Base-by-base conservation (phyloP, 768 basidiomycete genomes). In the Hortiboletus campestris region DNA sequence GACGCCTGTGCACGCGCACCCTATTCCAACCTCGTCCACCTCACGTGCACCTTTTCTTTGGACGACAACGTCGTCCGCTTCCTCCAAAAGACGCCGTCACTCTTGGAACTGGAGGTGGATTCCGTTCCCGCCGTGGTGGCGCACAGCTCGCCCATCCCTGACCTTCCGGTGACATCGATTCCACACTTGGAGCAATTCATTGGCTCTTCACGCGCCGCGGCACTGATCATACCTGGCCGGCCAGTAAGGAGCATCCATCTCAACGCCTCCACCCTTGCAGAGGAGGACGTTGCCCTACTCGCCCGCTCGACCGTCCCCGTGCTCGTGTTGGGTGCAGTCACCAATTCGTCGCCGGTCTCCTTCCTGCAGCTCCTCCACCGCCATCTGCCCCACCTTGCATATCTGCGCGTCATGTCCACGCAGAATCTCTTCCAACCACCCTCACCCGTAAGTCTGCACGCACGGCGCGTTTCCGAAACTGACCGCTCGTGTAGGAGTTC, bases 211-310 rank as follows among this genome's bases (percentile, higher is more conserved):
- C 71, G 77, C 47, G 77, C 78, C 20, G 85, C 88, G 22, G 72
- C 75, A 49, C 69, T 73, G 25, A 72, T 90, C 62, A 77, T 87
- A 4, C 86, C 85, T 42, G 82, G 84, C 16, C 81, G 88, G 20
- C 87, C 89, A 11, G 76, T 90, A 38, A 73, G 80, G 57, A 78
- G 78, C 63, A 77, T 91, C 46, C 81, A 84, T 67, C 77, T 91
- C 52, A 79, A 77, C 55, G 80, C 77, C n/a, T 78, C 83, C 31
- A 81, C 83, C 68, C 72, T 89, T 58, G 75, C 80, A 22, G 81
- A 83, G 60, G 80, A 79, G 28, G 77, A 84, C 63, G 74, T 87
- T 22, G 74, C 74, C 43, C 71, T 72, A 29, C 76, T 89, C 45
- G 76, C 83, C 13, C 67, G 65, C 45, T 67, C 84, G 31, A 76